phyloP scores from a whole-genome alignment of 2,329 filamentous ascomycete species.

The Curvularia sp. region DNA sequence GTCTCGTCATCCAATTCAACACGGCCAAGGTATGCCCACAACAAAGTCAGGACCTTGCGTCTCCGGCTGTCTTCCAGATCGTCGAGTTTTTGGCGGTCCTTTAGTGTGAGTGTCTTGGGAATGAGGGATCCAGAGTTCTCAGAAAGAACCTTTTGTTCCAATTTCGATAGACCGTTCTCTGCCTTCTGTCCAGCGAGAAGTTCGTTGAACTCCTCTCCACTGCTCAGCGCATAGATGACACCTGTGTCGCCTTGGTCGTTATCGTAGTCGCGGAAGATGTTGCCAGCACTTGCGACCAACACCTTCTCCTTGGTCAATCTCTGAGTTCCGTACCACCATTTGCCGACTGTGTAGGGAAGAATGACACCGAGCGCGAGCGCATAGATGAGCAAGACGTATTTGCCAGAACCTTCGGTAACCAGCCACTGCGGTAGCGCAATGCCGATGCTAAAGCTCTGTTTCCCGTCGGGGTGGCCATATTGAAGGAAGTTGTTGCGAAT shows the following conservation, averaged over 20 bases:
- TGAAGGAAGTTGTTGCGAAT: slow-evolving; percentile 96
- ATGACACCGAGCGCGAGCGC: slow-evolving; percentile 86
- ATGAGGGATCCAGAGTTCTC: slow-evolving; percentile 61
- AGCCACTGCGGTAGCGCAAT: slow-evolving; percentile 95
- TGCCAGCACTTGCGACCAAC: slow-evolving; percentile 90
- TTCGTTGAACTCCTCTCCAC: slow-evolving; percentile 83
- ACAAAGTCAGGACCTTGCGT: slow-evolving; percentile 83
- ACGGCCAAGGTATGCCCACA: slow-evolving; percentile 95
- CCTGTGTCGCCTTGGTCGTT: slow-evolving; percentile 82
- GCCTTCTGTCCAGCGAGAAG: slow-evolving; percentile 78
- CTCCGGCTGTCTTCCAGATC: slow-evolving; percentile 80
- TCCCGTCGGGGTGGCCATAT: slow-evolving; percentile 95
- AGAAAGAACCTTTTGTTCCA: slow-evolving; percentile 81
- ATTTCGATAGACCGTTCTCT: slow-evolving; percentile 79
- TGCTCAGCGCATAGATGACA: slow-evolving; percentile 80
- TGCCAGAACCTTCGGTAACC: slow-evolving; percentile 90
- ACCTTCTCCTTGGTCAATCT: slow-evolving; percentile 92
- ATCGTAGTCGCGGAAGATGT: slow-evolving; percentile 90
- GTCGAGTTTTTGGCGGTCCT: slow-evolving; percentile 78
- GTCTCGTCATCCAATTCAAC: slow-evolving; percentile 80
- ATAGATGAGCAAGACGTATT: slow-evolving; percentile 92
- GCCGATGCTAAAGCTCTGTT: slow-evolving; percentile 97
- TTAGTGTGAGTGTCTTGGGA: slow-evolving; percentile 67
- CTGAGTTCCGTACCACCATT: slow-evolving; percentile 99
- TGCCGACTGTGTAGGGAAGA: slow-evolving; percentile 90